These are phyloP conservation scores for Arthrobotrys sphaeroides DNA, from an alignment of 2,329 filamentous ascomycete species.

Conservation along the genomic window DNA sequence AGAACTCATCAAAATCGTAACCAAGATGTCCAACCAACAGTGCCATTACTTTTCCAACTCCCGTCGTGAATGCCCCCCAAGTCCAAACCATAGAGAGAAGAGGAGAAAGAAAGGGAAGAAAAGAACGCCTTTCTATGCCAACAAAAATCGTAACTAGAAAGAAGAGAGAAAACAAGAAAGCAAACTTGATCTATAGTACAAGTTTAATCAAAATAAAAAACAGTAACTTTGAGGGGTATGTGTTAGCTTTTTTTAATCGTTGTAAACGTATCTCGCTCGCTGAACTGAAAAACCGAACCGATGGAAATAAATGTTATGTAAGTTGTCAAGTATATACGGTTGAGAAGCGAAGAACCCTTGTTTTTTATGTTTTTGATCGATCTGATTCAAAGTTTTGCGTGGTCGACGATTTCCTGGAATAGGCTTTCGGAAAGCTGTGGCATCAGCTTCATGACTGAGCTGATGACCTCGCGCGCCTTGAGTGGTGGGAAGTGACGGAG, in stretches of 20 bases:
- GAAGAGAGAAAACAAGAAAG: neutral
- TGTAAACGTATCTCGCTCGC: conserved; percentile 15
- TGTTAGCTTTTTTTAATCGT: conserved; percentile 25
- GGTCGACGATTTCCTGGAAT: conserved; percentile 86
- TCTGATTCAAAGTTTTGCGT: conserved; percentile 69
- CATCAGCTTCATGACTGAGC: conserved; percentile 84
- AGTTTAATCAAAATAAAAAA: conserved; percentile 16
- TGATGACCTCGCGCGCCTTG: conserved; percentile 79
- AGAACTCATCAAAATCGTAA: neutral
- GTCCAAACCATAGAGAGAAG: neutral
- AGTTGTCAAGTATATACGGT: conserved; percentile 13
- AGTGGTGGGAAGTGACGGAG: conserved; percentile 86
- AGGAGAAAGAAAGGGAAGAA: neutral
- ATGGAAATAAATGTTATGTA: neutral
- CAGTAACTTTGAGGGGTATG: conserved; percentile 29
- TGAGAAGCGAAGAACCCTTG: conserved; percentile 6
- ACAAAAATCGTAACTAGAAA: no score
- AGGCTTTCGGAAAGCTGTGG: conserved; percentile 89
- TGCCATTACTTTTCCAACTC: conserved; percentile 19
- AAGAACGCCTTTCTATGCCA: conserved; percentile 41
- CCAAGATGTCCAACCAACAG: neutral
- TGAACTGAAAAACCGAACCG: conserved; percentile 4
- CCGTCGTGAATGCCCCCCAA: conserved; percentile 17
- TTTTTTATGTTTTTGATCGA: neutral
- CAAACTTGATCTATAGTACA: conserved; percentile 43